These are phyloP conservation scores for Metarhizium humberi DNA, from an alignment of 2,329 filamentous ascomycete species.

Conservation along the genomic window DNA sequence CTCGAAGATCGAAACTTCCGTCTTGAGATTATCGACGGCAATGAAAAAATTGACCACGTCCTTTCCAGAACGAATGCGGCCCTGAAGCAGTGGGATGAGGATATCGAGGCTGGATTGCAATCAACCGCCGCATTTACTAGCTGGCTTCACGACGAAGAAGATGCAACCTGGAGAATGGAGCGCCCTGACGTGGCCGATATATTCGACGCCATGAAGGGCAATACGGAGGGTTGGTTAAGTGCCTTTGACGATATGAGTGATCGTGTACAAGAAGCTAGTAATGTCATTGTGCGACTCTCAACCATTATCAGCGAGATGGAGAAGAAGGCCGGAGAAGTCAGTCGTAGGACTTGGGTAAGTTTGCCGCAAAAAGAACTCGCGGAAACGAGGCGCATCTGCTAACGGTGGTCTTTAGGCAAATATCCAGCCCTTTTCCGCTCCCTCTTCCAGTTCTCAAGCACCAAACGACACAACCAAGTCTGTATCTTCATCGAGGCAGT, in stretches of 20 bases:
- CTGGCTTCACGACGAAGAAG: conserved; percentile 61
- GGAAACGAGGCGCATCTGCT: neutral
- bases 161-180: conserved; percentile 50
- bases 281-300: conserved; percentile 61
- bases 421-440: conserved; percentile 12
- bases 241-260: conserved; percentile 69
- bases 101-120: conserved; percentile 68
- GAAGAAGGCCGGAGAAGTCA: conserved; percentile 73
- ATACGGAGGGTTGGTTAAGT: conserved; percentile 81
- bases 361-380: neutral
- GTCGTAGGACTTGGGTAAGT: conserved; percentile 65
- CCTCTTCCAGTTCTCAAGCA: conserved; percentile 1
- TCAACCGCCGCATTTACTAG: conserved; percentile 67
- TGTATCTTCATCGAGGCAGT: conserved; percentile 3
- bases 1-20: conserved; percentile 78
- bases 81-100: conserved; percentile 68
- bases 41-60: conserved; percentile 85
- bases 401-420: conserved; percentile 5
- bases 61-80: conserved; percentile 67
- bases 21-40: conserved; percentile 72
- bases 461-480: conserved; percentile 3
- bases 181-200: conserved; percentile 60
- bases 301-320: conserved; percentile 80
- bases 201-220: conserved; percentile 83
- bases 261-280: conserved; percentile 61